Percentiles rank a stretch among this genome's conserved stretches.
Conservation (phyloP, 2,329 filamentous ascomycete genomes). For the Chaetomiaceae sp. region DNA sequence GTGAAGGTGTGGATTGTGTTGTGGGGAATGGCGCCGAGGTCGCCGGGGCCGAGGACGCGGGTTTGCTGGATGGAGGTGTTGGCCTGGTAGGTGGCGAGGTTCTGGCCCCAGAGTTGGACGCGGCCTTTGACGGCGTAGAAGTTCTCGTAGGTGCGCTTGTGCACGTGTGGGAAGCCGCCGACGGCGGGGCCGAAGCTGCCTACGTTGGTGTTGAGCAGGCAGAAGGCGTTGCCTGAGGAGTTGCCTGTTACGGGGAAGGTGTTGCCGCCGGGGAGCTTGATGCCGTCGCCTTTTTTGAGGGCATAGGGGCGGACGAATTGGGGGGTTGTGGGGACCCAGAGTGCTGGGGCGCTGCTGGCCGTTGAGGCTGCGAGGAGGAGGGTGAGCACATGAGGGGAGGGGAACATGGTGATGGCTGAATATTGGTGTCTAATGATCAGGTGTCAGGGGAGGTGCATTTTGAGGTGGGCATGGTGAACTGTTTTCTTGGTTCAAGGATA, state of each 20-base stretch:
- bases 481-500: no score
- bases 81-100: neutral
- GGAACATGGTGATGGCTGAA: neutral
- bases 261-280: neutral
- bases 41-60: neutral
- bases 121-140: neutral
- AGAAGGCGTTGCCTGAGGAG: neutral
- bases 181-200: neutral
- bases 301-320: neutral
- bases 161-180: neutral
- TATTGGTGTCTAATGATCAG: no score
- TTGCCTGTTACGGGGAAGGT: neutral
- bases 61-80: neutral
- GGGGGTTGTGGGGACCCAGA: neutral
- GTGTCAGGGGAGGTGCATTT: no score
- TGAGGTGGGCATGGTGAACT: no score
- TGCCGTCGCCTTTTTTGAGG: neutral
- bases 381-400: no score
- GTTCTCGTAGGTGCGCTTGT: neutral
- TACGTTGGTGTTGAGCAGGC: neutral
- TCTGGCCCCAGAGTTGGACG: neutral
- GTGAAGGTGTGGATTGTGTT: neutral
- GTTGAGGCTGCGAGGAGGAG: neutral
- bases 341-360: neutral
- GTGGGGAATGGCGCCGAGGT: neutral